Conservation (phyloP, 2,329 filamentous ascomycete genomes). For the Pseudonectria foliicola region DNA sequence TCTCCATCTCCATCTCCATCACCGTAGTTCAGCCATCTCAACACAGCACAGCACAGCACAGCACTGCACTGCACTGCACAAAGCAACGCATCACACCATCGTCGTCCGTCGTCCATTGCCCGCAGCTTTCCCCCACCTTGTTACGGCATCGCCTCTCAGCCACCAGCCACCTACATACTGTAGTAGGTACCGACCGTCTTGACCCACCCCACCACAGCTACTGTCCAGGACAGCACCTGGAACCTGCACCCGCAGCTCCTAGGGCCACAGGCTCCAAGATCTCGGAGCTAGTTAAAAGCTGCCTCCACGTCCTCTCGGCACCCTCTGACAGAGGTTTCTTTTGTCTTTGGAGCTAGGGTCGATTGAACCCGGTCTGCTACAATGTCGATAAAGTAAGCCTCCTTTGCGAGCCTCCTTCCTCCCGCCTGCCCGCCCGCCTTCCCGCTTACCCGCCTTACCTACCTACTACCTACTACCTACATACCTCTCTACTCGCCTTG, state of each 20-base stretch:
- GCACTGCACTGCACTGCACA: constrained; percentile 1
- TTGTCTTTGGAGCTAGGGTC: constrained; percentile 26
- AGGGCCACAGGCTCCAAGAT: constrained; percentile 24
- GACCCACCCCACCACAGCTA: constrained; percentile 18
- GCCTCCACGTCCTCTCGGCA: constrained; percentile 24
- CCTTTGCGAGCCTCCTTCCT: constrained; percentile 18
- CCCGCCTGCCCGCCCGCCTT: constrained; percentile 3
- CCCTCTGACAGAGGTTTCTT: constrained; percentile 22
- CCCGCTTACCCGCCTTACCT: constrained; percentile 3
- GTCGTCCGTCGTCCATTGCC: constrained; percentile 3
- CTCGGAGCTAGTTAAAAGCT: constrained; percentile 24
- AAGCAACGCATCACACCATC: neutral
- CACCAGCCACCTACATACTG: constrained; percentile 19
- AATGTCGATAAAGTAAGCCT: constrained; percentile 51
- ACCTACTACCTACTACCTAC: constrained; percentile 10
- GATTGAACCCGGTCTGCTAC: constrained; percentile 30
- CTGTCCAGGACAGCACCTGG: constrained; percentile 16
- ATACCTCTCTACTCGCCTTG: constrained; percentile 14
- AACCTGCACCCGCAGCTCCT: too few relatives aligned
- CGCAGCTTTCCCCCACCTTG: constrained; percentile 18
- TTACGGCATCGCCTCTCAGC: constrained; percentile 22
- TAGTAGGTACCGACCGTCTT: constrained; percentile 11
- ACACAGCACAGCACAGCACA: neutral
- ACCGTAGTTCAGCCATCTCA: neutral
- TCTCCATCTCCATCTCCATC: constrained; percentile 1